Base-by-base conservation (phyloP, 1,139 yeast species). In the Sporopachydermia cereana region DNA sequence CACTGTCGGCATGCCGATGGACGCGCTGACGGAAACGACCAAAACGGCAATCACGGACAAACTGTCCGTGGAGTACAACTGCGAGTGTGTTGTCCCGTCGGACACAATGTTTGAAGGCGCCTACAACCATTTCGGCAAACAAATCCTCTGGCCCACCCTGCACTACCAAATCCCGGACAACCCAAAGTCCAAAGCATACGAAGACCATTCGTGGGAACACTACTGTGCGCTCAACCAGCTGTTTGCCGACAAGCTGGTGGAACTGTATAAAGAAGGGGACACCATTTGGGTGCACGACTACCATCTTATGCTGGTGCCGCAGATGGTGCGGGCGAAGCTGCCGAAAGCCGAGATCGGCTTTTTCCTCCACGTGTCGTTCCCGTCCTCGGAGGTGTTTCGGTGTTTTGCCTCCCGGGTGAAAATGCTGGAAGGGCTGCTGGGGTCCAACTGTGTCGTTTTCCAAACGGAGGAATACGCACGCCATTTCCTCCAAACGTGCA, bases 141-240 rank as follows among this genome's bases (percentile, higher is more conserved):
- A 88, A 57, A 84, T 91, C 42, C 68, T 91, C 51, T 91, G 98
- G 97, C 98, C 98, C 24, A 85, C 96, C 2, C 70, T 93, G 52
- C 98, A 91, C 59, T 93, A 91, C 59, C 96, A 91, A 61, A 86
- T 89, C 41, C 98, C 98, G 0, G 97, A 91, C 61, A 81, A 88
- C 56, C 95, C 96, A 44, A 85, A 84, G 54, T 81, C 95, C 1
- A 88, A 88, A 61, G 95, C 95, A 0, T 91, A 89, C 61, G 96
- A 89, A 61, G 96, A 86, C 52, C 94, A 88, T 59, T 84, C 96
- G 0, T 91, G 96, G 96, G 78, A 78, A 36, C 81, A 83, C 56
- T 91, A 91, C 60, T 77, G 76, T 53, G 66, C 71, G 2, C 70
- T 89, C 52, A 91, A 91, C 57, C 86, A 82, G 59, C 64, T 76